Base-by-base conservation (phyloP, 208 protist species). In the Trypanosoma mega region DNA sequence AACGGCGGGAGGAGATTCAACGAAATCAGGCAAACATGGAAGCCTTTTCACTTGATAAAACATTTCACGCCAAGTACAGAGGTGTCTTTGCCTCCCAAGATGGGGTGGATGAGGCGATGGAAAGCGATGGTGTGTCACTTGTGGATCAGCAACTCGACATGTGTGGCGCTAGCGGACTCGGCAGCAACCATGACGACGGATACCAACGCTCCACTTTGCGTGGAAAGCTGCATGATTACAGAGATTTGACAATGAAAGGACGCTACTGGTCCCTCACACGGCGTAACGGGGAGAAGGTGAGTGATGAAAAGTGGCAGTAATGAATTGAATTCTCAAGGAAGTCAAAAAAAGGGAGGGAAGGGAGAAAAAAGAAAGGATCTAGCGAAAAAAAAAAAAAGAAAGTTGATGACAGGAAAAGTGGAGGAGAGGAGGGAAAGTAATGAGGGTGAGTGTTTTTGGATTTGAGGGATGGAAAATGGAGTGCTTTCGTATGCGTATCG, bases 191-290 rank as follows among this genome's bases (percentile, higher is more conserved):
- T 20, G 76, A 92, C 54, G 34, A 39, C 39, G 90, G 78, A 27
- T 96, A 92, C 63, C 72, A 78, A 26, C 71, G 80, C 44, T 90
- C 90, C 3, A 47, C 46, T 21, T 74, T 69, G n/a, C 63, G 70
- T 20, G 82, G 83, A 14, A 74, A 73, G 55, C 67, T 95, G 27
- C 82, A 90, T 31, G 65, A 71, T 43, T 92, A 92, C 67, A 76
- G 89, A 16, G 89, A 96, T 58, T 74, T 90, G 21, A 93, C 85
- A n/a, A 89, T 92, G 81, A 87, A 87, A 41, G 85, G 89, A 33
- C 76, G 73, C 57, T 89, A 87, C 70, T 92, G 83, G 80, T 78
- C 76, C 23, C 63, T 91, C 8, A 88, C 85, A 0, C 66, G 83
- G 9, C 23, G 77, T 16, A 52, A 74, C 23, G 80, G 80, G 3